phyloP scores from a whole-genome alignment of 2,329 filamentous ascomycete genomes.

The Penicillium thymicola region DNA sequence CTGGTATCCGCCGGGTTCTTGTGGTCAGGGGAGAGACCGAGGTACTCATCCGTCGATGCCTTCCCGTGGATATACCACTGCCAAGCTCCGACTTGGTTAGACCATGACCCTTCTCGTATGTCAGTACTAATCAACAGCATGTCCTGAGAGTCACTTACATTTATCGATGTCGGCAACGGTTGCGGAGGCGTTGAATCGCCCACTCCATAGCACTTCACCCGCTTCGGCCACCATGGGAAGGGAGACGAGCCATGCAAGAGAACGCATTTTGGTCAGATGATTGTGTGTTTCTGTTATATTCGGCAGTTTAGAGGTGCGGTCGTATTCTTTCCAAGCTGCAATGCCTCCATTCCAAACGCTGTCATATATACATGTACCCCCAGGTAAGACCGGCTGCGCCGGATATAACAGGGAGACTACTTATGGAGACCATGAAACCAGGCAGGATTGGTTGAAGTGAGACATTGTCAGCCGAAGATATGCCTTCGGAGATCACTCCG shows the following conservation, averaged over 20 bases:
- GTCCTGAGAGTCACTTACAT: constrained; percentile 10
- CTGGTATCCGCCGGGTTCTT: constrained; percentile 64
- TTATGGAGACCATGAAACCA: not conserved
- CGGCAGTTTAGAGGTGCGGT: not conserved
- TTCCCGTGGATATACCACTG: constrained; percentile 74
- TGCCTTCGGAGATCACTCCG: not conserved
- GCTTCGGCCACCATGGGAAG: constrained; percentile 12
- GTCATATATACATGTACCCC: not conserved
- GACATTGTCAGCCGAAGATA: not conserved
- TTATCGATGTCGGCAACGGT: constrained; percentile 25
- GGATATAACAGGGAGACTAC: not conserved
- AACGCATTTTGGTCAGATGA: not conserved
- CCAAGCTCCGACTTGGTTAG: constrained; percentile 66
- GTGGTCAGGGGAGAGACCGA: constrained; percentile 58
- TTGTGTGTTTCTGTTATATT: not conserved
- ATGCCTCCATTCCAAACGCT: not conserved
- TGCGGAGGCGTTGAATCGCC: constrained; percentile 25
- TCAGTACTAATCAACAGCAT: not conserved
- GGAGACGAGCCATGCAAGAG: not conserved
- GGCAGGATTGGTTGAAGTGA: not conserved
- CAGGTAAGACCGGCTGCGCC: not conserved
- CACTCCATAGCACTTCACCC: constrained; percentile 28
- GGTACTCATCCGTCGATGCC: constrained; percentile 51
- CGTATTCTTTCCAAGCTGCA: too few relatives aligned
- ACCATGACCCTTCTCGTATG: constrained; percentile 55